These are phyloP conservation scores for Podospora didyma DNA, from an alignment of 495 filamentous ascomycete species.

Conservation along the genomic window DNA sequence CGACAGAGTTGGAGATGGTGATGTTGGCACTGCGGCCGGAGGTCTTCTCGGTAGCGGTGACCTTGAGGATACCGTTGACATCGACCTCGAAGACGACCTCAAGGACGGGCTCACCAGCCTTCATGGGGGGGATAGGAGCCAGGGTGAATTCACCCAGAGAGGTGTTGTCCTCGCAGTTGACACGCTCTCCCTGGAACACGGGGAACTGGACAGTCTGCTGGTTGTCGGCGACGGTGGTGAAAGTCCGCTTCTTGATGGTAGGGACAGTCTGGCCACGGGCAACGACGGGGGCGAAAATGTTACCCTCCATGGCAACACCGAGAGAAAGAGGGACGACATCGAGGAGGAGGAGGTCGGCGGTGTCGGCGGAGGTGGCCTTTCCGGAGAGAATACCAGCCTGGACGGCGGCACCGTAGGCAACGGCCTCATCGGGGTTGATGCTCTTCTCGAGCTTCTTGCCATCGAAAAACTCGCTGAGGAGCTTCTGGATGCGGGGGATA, in stretches of 20 bases:
- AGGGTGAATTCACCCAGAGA: constrained; percentile 98
- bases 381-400: constrained; percentile 97
- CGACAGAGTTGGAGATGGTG: constrained; percentile 99
- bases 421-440: constrained; percentile 99
- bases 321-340: constrained; percentile 97
- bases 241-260: constrained; percentile 89
- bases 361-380: constrained; percentile 92
- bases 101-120: constrained; percentile 94
- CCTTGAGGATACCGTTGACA: constrained; percentile 99
- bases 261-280: constrained; percentile 88
- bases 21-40: constrained; percentile 98
- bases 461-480: constrained; percentile 97
- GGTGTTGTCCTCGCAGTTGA: constrained; percentile 99
- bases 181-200: constrained; percentile 97
- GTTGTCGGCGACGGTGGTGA: constrained; percentile 96
- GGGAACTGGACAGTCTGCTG: constrained; percentile 98
- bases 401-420: constrained; percentile 97
- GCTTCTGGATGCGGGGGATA: constrained; percentile 98
- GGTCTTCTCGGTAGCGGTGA: constrained; percentile 98
- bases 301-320: constrained; percentile 99
- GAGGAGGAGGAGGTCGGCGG: constrained; percentile 90
- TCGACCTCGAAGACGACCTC: constrained; percentile 99
- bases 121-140: constrained; percentile 95
- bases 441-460: constrained; percentile 99
- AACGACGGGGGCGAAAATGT: constrained; percentile 98